These are phyloP conservation scores for Ramalina peruviana DNA, from an alignment of 495 filamentous ascomycete genomes.

Conservation along the genomic window DNA sequence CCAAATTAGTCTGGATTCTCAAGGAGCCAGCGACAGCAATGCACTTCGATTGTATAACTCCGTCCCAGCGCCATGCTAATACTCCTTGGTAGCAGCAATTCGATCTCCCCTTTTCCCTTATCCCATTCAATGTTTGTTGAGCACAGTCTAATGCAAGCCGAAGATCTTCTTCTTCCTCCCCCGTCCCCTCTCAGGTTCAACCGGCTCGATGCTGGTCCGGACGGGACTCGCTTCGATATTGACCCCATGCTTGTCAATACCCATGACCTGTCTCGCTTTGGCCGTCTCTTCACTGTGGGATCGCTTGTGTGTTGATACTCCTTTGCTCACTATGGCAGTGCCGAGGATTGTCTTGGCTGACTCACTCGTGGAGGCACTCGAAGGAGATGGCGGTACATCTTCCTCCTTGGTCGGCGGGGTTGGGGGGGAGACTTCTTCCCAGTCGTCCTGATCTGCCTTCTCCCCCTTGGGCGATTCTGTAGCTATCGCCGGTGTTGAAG, in stretches of 20 bases:
- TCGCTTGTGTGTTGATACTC: neutral
- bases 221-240: neutral
- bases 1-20: too few relatives aligned
- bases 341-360: neutral
- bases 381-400: neutral
- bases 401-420: neutral
- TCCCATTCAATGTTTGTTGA: too few relatives aligned
- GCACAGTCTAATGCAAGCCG: neutral
- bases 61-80: too few relatives aligned
- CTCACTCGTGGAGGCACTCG: neutral
- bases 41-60: too few relatives aligned
- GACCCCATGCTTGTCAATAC: constrained; percentile 4
- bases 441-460: neutral
- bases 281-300: neutral
- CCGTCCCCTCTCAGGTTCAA: neutral
- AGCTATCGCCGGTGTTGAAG: neutral
- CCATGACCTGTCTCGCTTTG: constrained; percentile 4
- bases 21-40: too few relatives aligned
- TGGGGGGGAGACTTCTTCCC: neutral
- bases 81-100: too few relatives aligned
- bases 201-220: neutral
- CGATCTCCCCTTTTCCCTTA: too few relatives aligned
- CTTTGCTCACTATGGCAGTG: neutral
- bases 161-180: neutral
- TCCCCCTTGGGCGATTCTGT: neutral